Evolutionary conservation across 2,329 filamentous ascomycete genomes (phyloP).

Genomic region (Westerdykella ornata): DNA sequence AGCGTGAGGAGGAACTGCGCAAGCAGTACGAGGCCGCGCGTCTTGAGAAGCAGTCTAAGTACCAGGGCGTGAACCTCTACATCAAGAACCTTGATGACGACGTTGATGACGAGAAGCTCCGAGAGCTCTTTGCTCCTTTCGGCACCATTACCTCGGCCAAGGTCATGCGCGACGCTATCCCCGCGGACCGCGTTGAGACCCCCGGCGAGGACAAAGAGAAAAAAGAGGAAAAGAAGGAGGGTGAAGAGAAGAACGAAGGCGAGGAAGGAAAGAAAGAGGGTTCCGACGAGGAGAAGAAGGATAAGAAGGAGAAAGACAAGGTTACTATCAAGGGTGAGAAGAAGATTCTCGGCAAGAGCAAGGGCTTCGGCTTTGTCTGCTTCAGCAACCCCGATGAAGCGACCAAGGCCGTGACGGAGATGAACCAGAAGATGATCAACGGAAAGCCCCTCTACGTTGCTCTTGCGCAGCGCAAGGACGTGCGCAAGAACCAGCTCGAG

Average conservation of each 20-base stretch:
- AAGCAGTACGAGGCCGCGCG: conserved; percentile 98
- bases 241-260: conserved; percentile 52
- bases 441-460: conserved; percentile 97
- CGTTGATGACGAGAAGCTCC: conserved; percentile 94
- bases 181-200: conserved; percentile 45
- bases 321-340: conserved; percentile 53
- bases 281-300: conserved; percentile 54
- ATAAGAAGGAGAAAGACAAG: conserved; percentile 48
- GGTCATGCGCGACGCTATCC: conserved; percentile 84
- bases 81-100: conserved; percentile 99
- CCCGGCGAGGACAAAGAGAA: conserved; percentile 43
- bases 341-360: conserved; percentile 86
- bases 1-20: conserved; percentile 98
- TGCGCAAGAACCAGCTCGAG: conserved; percentile 97
- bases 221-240: conserved; percentile 46
- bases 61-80: conserved; percentile 98
- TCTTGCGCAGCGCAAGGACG: conserved; percentile 97
- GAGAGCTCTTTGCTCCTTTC: conserved; percentile 83
- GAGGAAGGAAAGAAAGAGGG: conserved; percentile 53
- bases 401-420: conserved; percentile 97
- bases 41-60: conserved; percentile 97
- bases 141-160: conserved; percentile 97
- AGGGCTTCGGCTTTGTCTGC: conserved; percentile 99
- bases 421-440: conserved; percentile 99
- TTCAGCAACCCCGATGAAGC: conserved; percentile 99